phyloP scores from a whole-genome alignment of 2,329 filamentous ascomycete species.

The Fusarium verticillioides region DNA sequence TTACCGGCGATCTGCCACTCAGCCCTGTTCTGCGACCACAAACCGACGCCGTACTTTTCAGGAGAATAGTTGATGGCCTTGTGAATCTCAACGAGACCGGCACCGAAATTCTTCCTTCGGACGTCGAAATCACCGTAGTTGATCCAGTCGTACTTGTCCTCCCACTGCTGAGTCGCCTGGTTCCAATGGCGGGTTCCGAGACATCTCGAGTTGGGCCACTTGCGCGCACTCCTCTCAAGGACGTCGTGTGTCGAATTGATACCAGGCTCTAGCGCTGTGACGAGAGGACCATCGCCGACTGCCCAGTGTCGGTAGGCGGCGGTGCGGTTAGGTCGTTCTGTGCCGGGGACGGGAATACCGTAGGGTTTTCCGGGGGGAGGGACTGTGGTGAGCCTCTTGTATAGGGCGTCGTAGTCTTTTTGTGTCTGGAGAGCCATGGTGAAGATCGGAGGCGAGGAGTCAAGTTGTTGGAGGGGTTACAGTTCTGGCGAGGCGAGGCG shows the following conservation, averaged over 20 bases:
- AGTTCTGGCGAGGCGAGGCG: conserved; percentile 19
- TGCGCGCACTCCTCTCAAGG: conserved; percentile 76
- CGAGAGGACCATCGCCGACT: conserved; percentile 75
- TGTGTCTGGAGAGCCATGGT: conserved; percentile 48
- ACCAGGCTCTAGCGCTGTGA: conserved; percentile 77
- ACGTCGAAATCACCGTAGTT: conserved; percentile 83
- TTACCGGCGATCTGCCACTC: conserved; percentile 87
- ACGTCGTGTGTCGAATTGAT: conserved; percentile 80
- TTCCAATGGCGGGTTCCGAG: conserved; percentile 87
- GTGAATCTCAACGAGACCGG: conserved; percentile 85
- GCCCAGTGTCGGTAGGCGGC: conserved; percentile 86
- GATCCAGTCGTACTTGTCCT: conserved; percentile 82
- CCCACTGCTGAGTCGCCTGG: conserved; percentile 75
- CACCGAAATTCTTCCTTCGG: conserved; percentile 85
- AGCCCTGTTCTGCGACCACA: conserved; percentile 87
- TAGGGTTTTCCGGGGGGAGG: conserved; percentile 83
- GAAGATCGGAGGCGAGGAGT: conserved; percentile 11
- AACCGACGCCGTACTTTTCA: conserved; percentile 77
- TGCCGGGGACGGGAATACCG: conserved; percentile 79
- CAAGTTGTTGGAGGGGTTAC: conserved; percentile 16
- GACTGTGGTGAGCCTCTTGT: conserved; percentile 65
- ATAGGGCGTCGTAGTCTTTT: conserved; percentile 52
- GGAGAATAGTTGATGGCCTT: conserved; percentile 72
- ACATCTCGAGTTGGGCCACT: conserved; percentile 74
- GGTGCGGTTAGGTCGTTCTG: conserved; percentile 76